A percentile compares a stretch with the other conserved stretches of the same genome.
Evolutionary conservation across 2,329 filamentous ascomycete genomes (phyloP).

Genomic region (Hypoxylon sp.): DNA sequence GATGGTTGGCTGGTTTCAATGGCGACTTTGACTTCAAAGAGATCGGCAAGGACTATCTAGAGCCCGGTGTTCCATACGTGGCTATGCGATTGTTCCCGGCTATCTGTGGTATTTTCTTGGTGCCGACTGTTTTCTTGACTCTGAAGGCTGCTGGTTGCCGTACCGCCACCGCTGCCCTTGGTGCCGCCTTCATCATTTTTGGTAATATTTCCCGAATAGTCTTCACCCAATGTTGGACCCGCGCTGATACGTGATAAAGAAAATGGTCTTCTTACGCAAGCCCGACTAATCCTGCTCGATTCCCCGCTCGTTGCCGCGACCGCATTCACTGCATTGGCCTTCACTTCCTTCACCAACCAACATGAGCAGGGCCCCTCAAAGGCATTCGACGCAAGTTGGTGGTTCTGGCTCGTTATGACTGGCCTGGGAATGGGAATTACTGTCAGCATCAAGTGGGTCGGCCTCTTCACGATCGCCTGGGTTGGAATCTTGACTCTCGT

Average conservation of each 20-base stretch:
- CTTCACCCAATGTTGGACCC: conserved; percentile 37
- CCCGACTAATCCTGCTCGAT: conserved; percentile 94
- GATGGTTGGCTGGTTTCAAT: conserved; percentile 94
- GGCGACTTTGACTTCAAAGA: conserved; percentile 99
- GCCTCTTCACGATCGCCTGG: conserved; percentile 98
- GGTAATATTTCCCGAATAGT: conserved; percentile 69
- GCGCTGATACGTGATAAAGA: conserved; percentile 67
- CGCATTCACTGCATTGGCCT: conserved; percentile 89
- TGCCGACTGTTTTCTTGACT: conserved; percentile 94
- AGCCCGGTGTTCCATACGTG: conserved; percentile 95
- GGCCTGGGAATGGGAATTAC: conserved; percentile 92
- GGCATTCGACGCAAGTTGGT: conserved; percentile 92
- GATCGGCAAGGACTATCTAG: conserved; percentile 98
- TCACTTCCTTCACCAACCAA: conserved; percentile 95
- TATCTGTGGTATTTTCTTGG: conserved; percentile 87
- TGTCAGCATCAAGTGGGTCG: conserved; percentile 98
- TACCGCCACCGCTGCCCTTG: conserved; percentile 86
- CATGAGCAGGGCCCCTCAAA: conserved; percentile 92
- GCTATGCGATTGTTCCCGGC: conserved; percentile 96
- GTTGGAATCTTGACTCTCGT: conserved; percentile 90
- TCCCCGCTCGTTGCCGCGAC: conserved; percentile 95
- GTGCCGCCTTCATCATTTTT: conserved; percentile 90
- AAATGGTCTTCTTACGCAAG: conserved; percentile 95
- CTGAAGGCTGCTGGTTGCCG: conserved; percentile 92
- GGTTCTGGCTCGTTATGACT: conserved; percentile 95